These are phyloP conservation scores for Pseudozyma sp. DNA, from an alignment of 1,284 basidiomycete species.

Conservation along the genomic window DNA sequence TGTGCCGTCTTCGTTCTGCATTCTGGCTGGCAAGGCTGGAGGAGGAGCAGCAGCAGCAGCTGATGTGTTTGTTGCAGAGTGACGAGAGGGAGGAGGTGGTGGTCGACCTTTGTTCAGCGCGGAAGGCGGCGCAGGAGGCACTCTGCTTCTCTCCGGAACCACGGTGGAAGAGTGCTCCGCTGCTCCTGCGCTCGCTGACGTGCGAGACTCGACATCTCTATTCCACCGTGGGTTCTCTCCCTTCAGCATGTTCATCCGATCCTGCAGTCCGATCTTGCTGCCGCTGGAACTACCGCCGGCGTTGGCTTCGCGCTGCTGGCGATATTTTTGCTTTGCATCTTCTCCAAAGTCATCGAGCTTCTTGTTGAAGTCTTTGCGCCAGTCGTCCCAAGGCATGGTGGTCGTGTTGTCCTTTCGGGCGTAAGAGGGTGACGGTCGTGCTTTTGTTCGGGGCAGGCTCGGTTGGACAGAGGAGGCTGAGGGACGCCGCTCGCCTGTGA, in stretches of 20 bases:
- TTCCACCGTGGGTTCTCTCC: constrained; percentile 48
- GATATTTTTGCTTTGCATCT: constrained; percentile 40
- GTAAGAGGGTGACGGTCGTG: not conserved
- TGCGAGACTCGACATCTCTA: constrained; percentile 29
- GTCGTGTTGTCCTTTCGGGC: too few relatives aligned
- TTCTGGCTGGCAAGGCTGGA: constrained; percentile 49
- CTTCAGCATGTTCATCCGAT: constrained; percentile 50
- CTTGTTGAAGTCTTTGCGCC: constrained; percentile 52
- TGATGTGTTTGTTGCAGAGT: constrained; percentile 7
- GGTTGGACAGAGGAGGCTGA: too few relatives aligned
- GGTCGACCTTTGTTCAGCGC: constrained; percentile 26
- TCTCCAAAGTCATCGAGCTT: constrained; percentile 53
- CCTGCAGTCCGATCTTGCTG: constrained; percentile 29
- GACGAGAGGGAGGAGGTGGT: constrained; percentile 35
- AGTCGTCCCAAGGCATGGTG: constrained; percentile 43
- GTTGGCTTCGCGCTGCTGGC: constrained; percentile 47
- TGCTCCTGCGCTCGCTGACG: constrained; percentile 1
- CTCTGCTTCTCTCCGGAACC: constrained; percentile 33
- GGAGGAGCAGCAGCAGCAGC: constrained; percentile 3
- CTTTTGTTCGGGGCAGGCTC: not conserved
- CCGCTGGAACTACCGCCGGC: constrained; percentile 14
- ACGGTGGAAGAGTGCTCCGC: constrained; percentile 25
- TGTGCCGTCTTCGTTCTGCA: constrained; percentile 56
- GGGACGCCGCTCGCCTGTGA: too few relatives aligned
- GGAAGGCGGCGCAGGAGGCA: constrained; percentile 29